These are phyloP conservation scores for Aspergillus japonicus DNA, from an alignment of 2,329 filamentous ascomycete species.

Conservation along the genomic window DNA sequence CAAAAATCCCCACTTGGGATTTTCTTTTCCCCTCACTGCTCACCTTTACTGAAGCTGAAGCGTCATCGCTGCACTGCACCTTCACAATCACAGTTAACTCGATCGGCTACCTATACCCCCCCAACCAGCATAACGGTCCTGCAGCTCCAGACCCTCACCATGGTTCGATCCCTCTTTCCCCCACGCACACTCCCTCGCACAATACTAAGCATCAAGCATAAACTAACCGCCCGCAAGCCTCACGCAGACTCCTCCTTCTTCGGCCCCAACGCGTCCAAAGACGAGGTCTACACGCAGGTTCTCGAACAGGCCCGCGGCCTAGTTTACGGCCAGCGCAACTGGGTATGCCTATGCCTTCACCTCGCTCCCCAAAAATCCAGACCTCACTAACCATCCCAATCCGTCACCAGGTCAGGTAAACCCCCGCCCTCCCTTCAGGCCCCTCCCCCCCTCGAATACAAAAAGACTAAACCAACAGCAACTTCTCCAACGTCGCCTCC, in stretches of 20 bases:
- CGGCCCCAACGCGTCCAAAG: constrained; percentile 36
- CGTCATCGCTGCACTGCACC: not conserved
- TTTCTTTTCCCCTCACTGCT: constrained; percentile 7
- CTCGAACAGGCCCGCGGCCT: constrained; percentile 41
- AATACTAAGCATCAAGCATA: not conserved
- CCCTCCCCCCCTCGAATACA: not conserved
- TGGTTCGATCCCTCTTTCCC: not conserved
- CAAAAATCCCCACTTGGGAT: constrained; percentile 6
- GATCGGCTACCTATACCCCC: no score
- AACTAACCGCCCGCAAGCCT: constrained; percentile 30
- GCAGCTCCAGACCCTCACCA: no score
- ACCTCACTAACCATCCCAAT: not conserved
- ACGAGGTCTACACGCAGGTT: constrained; percentile 44
- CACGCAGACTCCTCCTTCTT: constrained; percentile 52
- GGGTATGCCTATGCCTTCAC: constrained; percentile 33
- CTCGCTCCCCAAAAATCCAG: not conserved
- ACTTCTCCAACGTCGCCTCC: constrained; percentile 49
- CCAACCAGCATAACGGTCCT: not conserved
- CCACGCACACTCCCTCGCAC: not conserved
- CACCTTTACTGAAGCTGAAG: no score
- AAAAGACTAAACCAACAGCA: constrained; percentile 24
- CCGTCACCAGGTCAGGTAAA: constrained; percentile 31
- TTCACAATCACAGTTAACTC: not conserved
- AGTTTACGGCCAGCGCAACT: constrained; percentile 46
- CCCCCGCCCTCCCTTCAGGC: no score